These are phyloP conservation scores for Logfia minima DNA, from an alignment of 129 eudicot genomes.

Conservation along the genomic window DNA sequence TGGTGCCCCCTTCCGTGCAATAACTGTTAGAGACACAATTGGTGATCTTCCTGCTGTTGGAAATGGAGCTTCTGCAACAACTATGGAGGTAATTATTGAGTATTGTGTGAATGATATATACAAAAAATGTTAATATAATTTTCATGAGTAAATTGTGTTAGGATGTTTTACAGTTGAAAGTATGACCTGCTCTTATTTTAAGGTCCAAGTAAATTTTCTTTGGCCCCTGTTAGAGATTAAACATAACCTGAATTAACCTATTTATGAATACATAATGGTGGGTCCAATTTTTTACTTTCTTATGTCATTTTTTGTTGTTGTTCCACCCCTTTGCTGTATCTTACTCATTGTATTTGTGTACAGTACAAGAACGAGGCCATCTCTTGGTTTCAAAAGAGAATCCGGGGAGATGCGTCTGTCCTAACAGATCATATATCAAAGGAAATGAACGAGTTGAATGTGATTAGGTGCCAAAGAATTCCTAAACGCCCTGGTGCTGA, in stretches of 20 bases:
- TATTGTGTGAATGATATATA: background rate
- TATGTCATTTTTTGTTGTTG: background rate
- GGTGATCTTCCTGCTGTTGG: conserved; percentile 67
- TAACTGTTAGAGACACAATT: conserved; percentile 67
- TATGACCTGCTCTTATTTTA: no score
- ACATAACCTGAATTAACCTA: background rate
- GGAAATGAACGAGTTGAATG: conserved; percentile 71
- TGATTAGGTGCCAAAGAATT: conserved; percentile 59
- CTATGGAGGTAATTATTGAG: conserved; percentile 38
- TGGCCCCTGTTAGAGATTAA: background rate
- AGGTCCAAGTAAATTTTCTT: background rate
- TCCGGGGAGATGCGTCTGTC: conserved; percentile 43
- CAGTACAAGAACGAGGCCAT: conserved; percentile 60
- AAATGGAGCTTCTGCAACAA: conserved; percentile 50
- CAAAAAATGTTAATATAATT: background rate
- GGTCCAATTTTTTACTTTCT: background rate
- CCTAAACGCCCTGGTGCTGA: conserved; percentile 78
- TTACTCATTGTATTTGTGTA: conserved; percentile 6
- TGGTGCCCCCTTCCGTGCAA: conserved; percentile 71
- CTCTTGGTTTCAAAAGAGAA: conserved; percentile 66
- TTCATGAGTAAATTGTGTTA: background rate
- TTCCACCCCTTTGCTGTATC: conserved; percentile 7
- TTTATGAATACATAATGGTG: background rate
- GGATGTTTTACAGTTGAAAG: background rate
- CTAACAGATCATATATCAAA: conserved; percentile 69